phyloP scores from a whole-genome alignment of 306 rosid genomes.

The Pueraria montana region DNA sequence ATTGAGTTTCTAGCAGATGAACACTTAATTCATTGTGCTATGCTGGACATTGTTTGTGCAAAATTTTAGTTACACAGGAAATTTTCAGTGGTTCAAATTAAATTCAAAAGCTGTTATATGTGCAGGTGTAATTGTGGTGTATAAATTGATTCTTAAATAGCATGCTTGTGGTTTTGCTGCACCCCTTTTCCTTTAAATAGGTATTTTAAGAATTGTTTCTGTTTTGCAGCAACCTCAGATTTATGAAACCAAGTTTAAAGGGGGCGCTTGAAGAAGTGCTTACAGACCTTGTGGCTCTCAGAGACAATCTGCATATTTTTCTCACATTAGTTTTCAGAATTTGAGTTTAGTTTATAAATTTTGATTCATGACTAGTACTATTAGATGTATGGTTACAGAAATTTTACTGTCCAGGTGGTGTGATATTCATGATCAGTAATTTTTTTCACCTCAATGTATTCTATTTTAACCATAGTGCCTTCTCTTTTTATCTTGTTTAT shows the following conservation, averaged over 20 bases:
- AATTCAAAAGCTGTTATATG: constrained; percentile 13
- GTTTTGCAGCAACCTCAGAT: constrained; percentile 81
- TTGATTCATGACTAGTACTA: constrained; percentile 43
- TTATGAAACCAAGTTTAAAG: constrained; percentile 82
- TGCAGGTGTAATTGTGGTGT: background rate
- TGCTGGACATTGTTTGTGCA: background rate
- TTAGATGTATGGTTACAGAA: constrained; percentile 48
- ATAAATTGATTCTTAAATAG: background rate
- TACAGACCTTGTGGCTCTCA: constrained; percentile 2
- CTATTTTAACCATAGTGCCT: background rate
- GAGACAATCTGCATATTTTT: constrained; percentile 25
- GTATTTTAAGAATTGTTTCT: constrained; percentile 1
- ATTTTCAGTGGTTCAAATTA: constrained; percentile 18
- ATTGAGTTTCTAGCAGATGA: background rate
- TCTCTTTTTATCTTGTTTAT: background rate
- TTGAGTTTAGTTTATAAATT: constrained; percentile 42
- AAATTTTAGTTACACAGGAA: constrained; percentile 1
- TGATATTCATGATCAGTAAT: constrained; percentile 36
- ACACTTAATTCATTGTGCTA: background rate
- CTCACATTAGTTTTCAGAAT: constrained; percentile 41
- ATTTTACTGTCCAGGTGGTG: constrained; percentile 18
- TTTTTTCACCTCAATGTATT: constrained; percentile 42
- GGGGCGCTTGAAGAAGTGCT: constrained; percentile 63
- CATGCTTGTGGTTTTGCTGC: constrained; percentile 4
- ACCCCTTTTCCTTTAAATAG: background rate